phyloP scores from a whole-genome alignment of 2,329 filamentous ascomycete genomes.

The Didymella segeticola region DNA sequence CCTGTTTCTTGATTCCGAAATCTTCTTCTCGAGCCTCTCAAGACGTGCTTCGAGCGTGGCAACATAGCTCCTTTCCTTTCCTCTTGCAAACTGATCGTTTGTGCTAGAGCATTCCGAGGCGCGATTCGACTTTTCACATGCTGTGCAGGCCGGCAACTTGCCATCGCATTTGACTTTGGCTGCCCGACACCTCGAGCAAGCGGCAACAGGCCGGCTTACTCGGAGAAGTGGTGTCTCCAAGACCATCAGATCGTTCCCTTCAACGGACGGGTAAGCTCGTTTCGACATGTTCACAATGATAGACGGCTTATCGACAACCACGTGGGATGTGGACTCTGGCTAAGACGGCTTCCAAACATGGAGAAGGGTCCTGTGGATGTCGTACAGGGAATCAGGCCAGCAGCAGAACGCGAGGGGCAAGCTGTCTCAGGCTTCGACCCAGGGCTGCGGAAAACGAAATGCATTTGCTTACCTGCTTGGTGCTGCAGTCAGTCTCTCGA shows the following conservation, averaged over 20 bases:
- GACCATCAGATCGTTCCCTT: constrained; percentile 46
- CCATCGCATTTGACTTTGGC: constrained; percentile 99
- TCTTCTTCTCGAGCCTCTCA: constrained; percentile 82
- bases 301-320: neutral
- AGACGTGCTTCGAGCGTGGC: constrained; percentile 91
- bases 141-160: constrained; percentile 92
- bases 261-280: constrained; percentile 14
- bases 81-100: constrained; percentile 93
- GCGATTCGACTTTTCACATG: constrained; percentile 89
- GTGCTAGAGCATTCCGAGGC: constrained; percentile 89
- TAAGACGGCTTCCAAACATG: neutral
- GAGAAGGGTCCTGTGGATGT: neutral
- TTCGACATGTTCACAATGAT: neutral
- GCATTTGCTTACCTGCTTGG: constrained; percentile 33
- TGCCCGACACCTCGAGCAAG: constrained; percentile 81
- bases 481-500: constrained; percentile 9
- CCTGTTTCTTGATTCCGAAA: constrained; percentile 69
- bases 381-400: constrained; percentile 4
- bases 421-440: constrained; percentile 1
- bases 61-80: constrained; percentile 96
- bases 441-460: constrained; percentile 17
- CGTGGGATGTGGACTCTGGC: neutral
- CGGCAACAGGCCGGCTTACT: constrained; percentile 79
- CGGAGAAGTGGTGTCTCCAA: constrained; percentile 67
- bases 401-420: constrained; percentile 11